These are phyloP conservation scores for Lyophyllum shimeji DNA, from an alignment of 768 basidiomycete genomes.

Conservation along the genomic window DNA sequence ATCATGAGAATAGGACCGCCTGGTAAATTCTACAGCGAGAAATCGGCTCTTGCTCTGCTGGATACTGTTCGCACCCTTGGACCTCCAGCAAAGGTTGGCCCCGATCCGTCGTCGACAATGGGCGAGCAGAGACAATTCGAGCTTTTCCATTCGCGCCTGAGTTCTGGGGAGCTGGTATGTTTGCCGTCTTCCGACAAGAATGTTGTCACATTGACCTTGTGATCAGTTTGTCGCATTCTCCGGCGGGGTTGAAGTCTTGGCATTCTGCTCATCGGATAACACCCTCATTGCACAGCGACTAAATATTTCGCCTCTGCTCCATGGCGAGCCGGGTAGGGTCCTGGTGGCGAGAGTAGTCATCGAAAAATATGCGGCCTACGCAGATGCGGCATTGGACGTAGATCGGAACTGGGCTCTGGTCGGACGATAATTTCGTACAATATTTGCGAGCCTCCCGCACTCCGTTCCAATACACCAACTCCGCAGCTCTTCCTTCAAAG, in stretches of 20 bases:
- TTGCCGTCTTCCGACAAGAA: too few relatives aligned
- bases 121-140: conserved; percentile 47
- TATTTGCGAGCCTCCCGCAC: too few relatives aligned
- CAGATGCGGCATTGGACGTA: conserved; percentile 45
- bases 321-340: conserved; percentile 41
- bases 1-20: conserved; percentile 43
- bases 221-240: conserved; percentile 58
- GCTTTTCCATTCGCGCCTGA: conserved; percentile 48
- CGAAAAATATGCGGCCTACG: conserved; percentile 59
- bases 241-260: conserved; percentile 53
- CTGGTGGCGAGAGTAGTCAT: conserved; percentile 57
- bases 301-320: conserved; percentile 45
- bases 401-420: conserved; percentile 25
- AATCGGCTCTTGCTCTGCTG: conserved; percentile 48
- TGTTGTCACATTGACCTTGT: not conserved
- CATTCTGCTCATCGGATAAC: conserved; percentile 58
- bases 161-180: conserved; percentile 54
- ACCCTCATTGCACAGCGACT: conserved; percentile 44
- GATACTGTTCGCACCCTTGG: conserved; percentile 51
- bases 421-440: too few relatives aligned
- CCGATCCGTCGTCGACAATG: conserved; percentile 37
- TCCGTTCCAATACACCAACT: too few relatives aligned
- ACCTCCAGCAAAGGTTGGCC: conserved; percentile 44
- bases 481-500: too few relatives aligned
- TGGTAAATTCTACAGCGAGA: conserved; percentile 58